Evolutionary conservation across 108 stramenopile genomes (phyloP), one percentile per base, ranked within the genome.

Genomic region (Cyclotella sp.): DNA sequence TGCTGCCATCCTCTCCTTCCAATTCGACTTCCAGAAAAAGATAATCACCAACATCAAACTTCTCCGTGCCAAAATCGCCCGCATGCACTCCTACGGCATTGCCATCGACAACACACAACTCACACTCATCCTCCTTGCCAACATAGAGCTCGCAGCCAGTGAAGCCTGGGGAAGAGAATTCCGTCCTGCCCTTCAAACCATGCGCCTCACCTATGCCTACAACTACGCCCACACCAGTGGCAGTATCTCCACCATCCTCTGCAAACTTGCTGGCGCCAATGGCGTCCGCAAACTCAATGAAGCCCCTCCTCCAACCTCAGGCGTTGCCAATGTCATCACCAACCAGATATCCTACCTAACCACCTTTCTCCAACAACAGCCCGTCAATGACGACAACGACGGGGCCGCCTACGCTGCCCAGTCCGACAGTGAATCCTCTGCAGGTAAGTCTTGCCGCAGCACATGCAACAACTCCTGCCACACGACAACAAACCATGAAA

Each of bases 21-120:
- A 34, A 21, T 63, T 63, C 40, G 40, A 63, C 39, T 63, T 63
- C 62, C 29, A 34, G 40, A 16, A 39, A 28, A 39, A 41, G 21
- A 9, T 63, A 3, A 41, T 63, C 62, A 41, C 29, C 62, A 63
- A 63, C 62, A 34, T 63, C 39, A 2, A 39, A 9, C 30, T 21
- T 34, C 62, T 63, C 14, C 62, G 11, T 9, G 7, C 62, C 62
- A 41, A 39, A 41, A 63, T 21, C 2, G 62, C 62, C 29, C 29
- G 34, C 3, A 14, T 63, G 14, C 14, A 28, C 2, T 39, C 62
- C 15, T 63, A 63, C 34, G 62, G 62, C 24, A 28, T 58, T 14
- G 24, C 2, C 6, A 8, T 51, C 3, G 49, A 51, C 8, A 8
- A 51, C 26, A 51, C 13, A 2, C 58, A 59, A 5, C 14, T 41